Evolutionary conservation across 345 rosid genomes (phyloP).

Genomic region (Euphorbia tirucalli): DNA sequence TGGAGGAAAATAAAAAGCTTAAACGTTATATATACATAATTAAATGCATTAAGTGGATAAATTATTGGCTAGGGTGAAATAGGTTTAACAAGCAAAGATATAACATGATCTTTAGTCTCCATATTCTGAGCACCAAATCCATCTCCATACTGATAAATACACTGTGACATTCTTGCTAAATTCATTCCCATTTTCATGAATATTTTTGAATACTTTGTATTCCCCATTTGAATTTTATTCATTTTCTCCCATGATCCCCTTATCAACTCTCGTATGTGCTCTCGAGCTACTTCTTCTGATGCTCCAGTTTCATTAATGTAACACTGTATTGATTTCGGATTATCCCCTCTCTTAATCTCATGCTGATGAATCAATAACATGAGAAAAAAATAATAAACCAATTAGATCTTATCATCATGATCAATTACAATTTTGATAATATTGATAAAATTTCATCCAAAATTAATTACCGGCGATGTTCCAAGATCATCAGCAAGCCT

Average conservation of each 20-base stretch:
- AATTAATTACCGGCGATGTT: slow-evolving; percentile 36
- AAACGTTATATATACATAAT: too few species aligned
- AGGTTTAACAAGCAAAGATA: slow-evolving; percentile 5
- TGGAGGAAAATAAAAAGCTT: too few species aligned
- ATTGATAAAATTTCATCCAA: too few species aligned
- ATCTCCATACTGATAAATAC: slow-evolving; percentile 39
- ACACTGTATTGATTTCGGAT: slow-evolving; percentile 31
- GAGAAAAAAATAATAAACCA: too few species aligned
- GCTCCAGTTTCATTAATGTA: slow-evolving; percentile 39
- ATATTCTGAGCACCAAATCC: slow-evolving; percentile 20
- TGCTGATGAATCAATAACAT: slow-evolving; percentile 18
- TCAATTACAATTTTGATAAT: too few species aligned
- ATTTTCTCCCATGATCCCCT: slow-evolving; percentile 37
- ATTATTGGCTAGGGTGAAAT: neutral
- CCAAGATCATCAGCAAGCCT: slow-evolving; percentile 40
- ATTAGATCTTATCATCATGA: too few species aligned
- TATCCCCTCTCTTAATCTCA: slow-evolving; percentile 37
- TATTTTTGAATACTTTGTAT: neutral
- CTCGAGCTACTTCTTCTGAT: slow-evolving; percentile 29
- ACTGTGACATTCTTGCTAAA: slow-evolving; percentile 33
- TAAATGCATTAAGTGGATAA: too few species aligned
- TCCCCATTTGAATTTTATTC: slow-evolving; percentile 17
- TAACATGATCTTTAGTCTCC: neutral
- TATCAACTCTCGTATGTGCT: slow-evolving; percentile 25
- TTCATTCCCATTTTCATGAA: slow-evolving; percentile 24